These are phyloP conservation scores for Nyssa sinensis DNA, from an alignment of 148 eudicot species.

Conservation along the genomic window DNA sequence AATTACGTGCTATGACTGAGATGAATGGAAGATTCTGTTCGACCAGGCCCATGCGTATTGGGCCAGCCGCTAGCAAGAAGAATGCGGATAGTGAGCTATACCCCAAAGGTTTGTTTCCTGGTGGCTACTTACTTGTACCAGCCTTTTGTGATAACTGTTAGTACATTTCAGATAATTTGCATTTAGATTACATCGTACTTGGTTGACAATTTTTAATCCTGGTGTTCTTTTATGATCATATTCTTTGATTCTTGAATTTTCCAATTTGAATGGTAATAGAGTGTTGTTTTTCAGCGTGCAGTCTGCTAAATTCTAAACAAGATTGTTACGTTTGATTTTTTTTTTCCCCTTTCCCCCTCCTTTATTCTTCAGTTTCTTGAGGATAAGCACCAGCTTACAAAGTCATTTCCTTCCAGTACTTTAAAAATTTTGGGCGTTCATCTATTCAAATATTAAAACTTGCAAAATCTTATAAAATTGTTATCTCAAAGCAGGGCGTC, in stretches of 20 bases:
- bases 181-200: neutral
- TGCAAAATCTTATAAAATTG: constrained; percentile 55
- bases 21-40: constrained; percentile 87
- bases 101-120: constrained; percentile 30
- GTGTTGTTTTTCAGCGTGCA: neutral
- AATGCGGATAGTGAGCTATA: constrained; percentile 34
- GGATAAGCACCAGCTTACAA: constrained; percentile 32
- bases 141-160: neutral
- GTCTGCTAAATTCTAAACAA: neutral
- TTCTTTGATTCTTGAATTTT: constrained; percentile 10
- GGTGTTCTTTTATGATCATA: constrained; percentile 8
- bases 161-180: neutral
- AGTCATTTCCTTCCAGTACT: constrained; percentile 49
- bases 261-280: constrained; percentile 7
- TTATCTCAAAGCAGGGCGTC: constrained; percentile 93
- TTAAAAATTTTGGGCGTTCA: constrained; percentile 37
- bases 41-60: constrained; percentile 90
- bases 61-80: constrained; percentile 88
- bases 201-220: neutral
- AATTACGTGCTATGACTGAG: constrained; percentile 82
- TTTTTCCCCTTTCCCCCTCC: no score
- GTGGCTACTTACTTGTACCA: neutral
- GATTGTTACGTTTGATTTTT: constrained; percentile 20
- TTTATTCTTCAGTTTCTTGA: no score
- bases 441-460: constrained; percentile 26